A percentile compares a stretch with the other conserved stretches of the same genome.
Conservation (phyloP, 1,284 basidiomycete genomes). For the Trichosporon sp. region DNA sequence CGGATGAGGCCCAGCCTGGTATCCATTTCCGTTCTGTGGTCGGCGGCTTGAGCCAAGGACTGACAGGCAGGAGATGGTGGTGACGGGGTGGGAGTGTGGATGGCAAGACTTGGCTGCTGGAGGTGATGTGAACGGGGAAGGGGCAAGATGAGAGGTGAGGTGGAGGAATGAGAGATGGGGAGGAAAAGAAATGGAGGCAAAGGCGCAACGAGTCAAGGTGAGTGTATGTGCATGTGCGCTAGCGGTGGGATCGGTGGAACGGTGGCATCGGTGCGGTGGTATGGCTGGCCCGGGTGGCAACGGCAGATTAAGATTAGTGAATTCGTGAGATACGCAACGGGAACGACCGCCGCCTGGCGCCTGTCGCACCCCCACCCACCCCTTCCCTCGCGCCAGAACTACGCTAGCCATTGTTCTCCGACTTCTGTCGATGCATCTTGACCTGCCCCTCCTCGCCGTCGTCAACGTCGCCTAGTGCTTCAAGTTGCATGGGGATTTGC, state of each 20-base stretch:
- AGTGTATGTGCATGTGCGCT: conserved; percentile 19
- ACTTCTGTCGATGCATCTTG: neutral
- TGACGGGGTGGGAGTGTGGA: neutral
- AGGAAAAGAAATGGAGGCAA: conserved; percentile 6
- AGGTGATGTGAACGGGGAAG: neutral
- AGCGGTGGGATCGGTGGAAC: conserved; percentile 1
- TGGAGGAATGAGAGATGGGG: neutral
- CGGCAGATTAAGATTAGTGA: conserved; percentile 19
- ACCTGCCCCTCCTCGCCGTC: neutral
- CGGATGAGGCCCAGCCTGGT: conserved; percentile 21
- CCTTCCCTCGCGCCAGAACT: neutral
- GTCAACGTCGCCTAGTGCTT: neutral
- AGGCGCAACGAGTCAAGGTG: neutral
- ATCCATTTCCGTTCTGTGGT: conserved; percentile 2
- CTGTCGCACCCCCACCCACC: neutral
- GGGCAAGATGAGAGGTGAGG: neutral
- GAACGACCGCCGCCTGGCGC: conserved; percentile 1
- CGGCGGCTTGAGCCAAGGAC: neutral
- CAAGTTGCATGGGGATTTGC: neutral
- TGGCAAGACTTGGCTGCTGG: neutral
- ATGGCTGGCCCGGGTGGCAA: conserved; percentile 12
- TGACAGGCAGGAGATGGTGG: neutral
- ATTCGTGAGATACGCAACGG: conserved; percentile 17
- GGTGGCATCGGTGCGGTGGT: conserved; percentile 10
- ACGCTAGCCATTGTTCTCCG: neutral